phyloP scores from a whole-genome alignment of 148 eudicot species.

The Cornus controversa region DNA sequence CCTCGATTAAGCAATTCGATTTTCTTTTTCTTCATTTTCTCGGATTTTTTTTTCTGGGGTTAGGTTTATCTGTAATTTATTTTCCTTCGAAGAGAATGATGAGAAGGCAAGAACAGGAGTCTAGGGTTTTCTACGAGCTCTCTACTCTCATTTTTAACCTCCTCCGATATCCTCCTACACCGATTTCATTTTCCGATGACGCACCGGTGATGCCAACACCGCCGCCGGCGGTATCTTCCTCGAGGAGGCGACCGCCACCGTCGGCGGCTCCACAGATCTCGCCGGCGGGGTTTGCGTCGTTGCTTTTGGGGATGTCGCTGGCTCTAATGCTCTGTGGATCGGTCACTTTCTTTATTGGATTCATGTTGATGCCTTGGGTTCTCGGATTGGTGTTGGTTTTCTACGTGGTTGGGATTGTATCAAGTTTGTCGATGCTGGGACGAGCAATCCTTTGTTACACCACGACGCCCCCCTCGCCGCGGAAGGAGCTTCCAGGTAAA shows the following conservation, averaged over 20 bases:
- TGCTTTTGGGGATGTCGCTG: conserved; percentile 79
- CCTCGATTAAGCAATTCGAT: conserved; percentile 27
- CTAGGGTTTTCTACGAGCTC: conserved; percentile 63
- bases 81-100: conserved; percentile 28
- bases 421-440: conserved; percentile 64
- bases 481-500: conserved; percentile 63
- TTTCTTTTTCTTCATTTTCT: background rate
- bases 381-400: conserved; percentile 74
- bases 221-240: conserved; percentile 11
- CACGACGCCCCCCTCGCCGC: conserved; percentile 39
- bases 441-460: conserved; percentile 58
- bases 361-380: conserved; percentile 95
- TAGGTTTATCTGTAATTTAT: background rate
- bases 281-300: conserved; percentile 88
- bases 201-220: background rate
- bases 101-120: conserved; percentile 49
- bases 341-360: conserved; percentile 84
- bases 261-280: conserved; percentile 49
- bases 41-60: background rate
- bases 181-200: conserved; percentile 38
- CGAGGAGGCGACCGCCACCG: conserved; percentile 13
- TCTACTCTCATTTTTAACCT: conserved; percentile 64
- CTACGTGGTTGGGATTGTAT: conserved; percentile 77
- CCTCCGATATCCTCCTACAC: conserved; percentile 58
- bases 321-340: conserved; percentile 94